A percentile compares a stretch with the other conserved stretches of the same genome.
phyloP scores from a whole-genome alignment of 441 rosid species.

The Erysimum cheiri region DNA sequence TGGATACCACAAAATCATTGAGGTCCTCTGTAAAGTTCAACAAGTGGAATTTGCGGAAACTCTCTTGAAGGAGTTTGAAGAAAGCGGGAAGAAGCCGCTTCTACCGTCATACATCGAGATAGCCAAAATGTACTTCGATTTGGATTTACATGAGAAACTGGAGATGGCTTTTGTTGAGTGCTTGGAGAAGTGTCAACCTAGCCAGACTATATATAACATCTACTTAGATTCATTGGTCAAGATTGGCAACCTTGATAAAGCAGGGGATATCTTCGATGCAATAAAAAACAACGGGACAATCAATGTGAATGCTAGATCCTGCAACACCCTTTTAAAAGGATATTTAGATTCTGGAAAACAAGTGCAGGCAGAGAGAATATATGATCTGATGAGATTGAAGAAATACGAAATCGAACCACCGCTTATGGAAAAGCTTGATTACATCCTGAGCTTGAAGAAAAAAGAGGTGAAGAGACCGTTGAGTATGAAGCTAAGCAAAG shows the following conservation, averaged over 20 bases:
- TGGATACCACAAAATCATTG: conserved; percentile 82
- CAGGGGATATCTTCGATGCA: conserved; percentile 63
- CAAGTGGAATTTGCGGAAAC: conserved; percentile 66
- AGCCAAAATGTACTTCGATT: conserved; percentile 59
- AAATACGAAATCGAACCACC: conserved; percentile 64
- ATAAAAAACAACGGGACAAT: conserved; percentile 55
- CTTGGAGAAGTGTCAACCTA: conserved; percentile 65
- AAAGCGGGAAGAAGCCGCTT: conserved; percentile 71
- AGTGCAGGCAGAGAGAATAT: conserved; percentile 68
- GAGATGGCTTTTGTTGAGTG: conserved; percentile 63
- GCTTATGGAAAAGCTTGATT: conserved; percentile 72
- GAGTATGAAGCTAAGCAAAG: conserved; percentile 74
- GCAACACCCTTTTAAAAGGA: conserved; percentile 73
- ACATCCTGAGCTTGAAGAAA: conserved; percentile 58
- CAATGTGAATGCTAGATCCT: conserved; percentile 66
- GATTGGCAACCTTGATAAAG: conserved; percentile 60
- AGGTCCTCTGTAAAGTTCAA: conserved; percentile 62
- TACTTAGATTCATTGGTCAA: conserved; percentile 78
- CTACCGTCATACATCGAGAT: conserved; percentile 64
- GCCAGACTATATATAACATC: conserved; percentile 63
- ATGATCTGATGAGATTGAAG: conserved; percentile 73
- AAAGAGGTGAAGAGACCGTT: conserved; percentile 63
- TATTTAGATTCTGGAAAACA: conserved; percentile 61
- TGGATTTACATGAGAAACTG: conserved; percentile 66
- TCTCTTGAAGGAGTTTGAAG: conserved; percentile 65